phyloP scores from a whole-genome alignment of 2,329 filamentous ascomycete genomes.

The Aureobasidium sp. region DNA sequence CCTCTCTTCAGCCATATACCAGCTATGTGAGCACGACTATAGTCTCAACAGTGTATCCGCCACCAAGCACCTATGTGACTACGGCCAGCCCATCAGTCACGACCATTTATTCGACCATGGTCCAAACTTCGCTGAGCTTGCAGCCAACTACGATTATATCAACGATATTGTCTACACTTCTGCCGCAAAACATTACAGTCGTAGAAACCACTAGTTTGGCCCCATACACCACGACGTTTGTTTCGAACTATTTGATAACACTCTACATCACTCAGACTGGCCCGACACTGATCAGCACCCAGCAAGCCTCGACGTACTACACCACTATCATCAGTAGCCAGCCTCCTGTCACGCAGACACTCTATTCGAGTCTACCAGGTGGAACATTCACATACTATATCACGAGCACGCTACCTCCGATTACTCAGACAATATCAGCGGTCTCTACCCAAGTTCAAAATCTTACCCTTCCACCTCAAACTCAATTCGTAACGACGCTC shows the following conservation, averaged over 20 bases:
- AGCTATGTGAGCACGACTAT: background rate
- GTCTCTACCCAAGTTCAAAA: background rate
- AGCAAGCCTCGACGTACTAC: background rate
- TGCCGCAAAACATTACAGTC: background rate
- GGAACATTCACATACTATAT: background rate
- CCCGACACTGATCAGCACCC: background rate
- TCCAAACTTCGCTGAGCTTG: background rate
- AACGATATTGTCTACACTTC: background rate
- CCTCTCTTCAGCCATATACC: background rate
- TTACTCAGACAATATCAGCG: background rate
- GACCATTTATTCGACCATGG: background rate
- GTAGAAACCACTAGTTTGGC: background rate
- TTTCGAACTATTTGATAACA: constrained; percentile 1
- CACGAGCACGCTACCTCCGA: background rate
- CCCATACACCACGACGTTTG: constrained; percentile 1
- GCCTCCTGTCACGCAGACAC: background rate
- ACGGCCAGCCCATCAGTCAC: background rate
- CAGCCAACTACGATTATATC: constrained; percentile 1
- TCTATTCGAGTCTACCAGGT: background rate
- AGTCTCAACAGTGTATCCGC: background rate
- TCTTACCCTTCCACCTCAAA: background rate
- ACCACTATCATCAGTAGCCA: background rate
- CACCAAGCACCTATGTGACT: background rate
- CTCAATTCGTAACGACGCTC: background rate
- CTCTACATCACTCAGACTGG: background rate